Conservation (phyloP, 2,329 filamentous ascomycete species). For the Lizonia empirigonia region DNA sequence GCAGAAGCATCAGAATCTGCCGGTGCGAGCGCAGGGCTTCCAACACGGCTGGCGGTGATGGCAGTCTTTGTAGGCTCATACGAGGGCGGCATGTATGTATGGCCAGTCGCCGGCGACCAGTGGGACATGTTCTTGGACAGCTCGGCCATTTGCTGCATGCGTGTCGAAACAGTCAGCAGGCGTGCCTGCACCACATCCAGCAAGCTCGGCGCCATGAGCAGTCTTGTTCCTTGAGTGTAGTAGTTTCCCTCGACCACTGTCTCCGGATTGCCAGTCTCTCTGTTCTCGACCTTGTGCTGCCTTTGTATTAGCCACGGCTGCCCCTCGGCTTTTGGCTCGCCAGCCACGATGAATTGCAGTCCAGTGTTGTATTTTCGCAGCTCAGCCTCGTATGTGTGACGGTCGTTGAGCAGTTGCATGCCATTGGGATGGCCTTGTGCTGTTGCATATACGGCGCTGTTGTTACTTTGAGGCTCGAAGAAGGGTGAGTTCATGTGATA, state of each 20-base stretch:
- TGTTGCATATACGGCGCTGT: slow-evolving; percentile 60
- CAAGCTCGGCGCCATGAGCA: slow-evolving; percentile 67
- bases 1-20: slow-evolving; percentile 34
- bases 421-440: slow-evolving; percentile 56
- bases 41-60: slow-evolving; percentile 33
- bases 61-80: slow-evolving; percentile 47
- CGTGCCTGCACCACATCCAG: slow-evolving; percentile 62
- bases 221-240: slow-evolving; percentile 64
- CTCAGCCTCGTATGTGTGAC: slow-evolving; percentile 61
- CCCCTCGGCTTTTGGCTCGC: slow-evolving; percentile 60
- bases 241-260: slow-evolving; percentile 62
- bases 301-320: slow-evolving; percentile 67
- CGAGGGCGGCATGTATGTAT: slow-evolving; percentile 62
- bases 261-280: slow-evolving; percentile 50
- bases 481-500: slow-evolving; percentile 69
- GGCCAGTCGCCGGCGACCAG: slow-evolving; percentile 64
- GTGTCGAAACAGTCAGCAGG: slow-evolving; percentile 61
- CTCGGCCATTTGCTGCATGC: slow-evolving; percentile 61
- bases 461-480: slow-evolving; percentile 66
- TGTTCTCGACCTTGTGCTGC: slow-evolving; percentile 53
- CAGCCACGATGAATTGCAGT: slow-evolving; percentile 64
- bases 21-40: slow-evolving; percentile 38
- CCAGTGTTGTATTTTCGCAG: slow-evolving; percentile 59
- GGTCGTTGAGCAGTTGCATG: slow-evolving; percentile 59
- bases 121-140: slow-evolving; percentile 59